Base-by-base conservation (phyloP, 352 stramenopile species). In the Hyaloperonospora brassicae region DNA sequence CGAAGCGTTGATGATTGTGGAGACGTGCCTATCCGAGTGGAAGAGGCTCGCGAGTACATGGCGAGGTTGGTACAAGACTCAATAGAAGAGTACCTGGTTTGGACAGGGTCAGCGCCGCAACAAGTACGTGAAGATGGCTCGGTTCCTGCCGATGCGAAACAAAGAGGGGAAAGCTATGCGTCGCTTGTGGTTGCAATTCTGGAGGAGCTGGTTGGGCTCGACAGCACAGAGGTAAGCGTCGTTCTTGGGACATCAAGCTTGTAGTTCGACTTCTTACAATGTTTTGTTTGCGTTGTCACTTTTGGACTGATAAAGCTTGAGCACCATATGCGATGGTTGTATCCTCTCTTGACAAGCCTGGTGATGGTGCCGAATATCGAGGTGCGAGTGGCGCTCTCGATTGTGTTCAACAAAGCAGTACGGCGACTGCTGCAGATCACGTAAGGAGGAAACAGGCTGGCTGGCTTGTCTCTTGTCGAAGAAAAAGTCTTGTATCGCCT, bases 321-420 rank as follows among this genome's bases (percentile, higher is more conserved):
- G 44, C 70, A 67, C 9, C 74, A 93, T 52, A 61, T 90, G 57
- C 14, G 48, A n/a, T 94, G 84, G 84, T 50, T 94, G 36, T 94
- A 87, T 52, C 79, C 84, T 23, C 62, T 91, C 36, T 61, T 94
- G 14, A 91, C 73, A 13, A 72, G 83, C 38, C 64, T 94, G 1
- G 79, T 91, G 50, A 81, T 74, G 63, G 80, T 76, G 10, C 64
- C 67, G 23, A 89, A 76, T 52, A 66, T 64, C 34, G 66, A 85
- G 7, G 81, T 94, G 40, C 84, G 81, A 1, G 55, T 55, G 12
- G 79, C 84, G 27, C 68, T 94, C 5, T 60, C 67, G 8, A 60
- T 67, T 10, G 81, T 94, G 31, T 92, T 81, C 58, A 72, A 63
- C 46, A 71, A 80, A 59, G 84, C 78, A 48, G 52, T 91, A 35